Evolutionary conservation across 345 rosid genomes (phyloP).

Genomic region (Nasturtium officinale): DNA sequence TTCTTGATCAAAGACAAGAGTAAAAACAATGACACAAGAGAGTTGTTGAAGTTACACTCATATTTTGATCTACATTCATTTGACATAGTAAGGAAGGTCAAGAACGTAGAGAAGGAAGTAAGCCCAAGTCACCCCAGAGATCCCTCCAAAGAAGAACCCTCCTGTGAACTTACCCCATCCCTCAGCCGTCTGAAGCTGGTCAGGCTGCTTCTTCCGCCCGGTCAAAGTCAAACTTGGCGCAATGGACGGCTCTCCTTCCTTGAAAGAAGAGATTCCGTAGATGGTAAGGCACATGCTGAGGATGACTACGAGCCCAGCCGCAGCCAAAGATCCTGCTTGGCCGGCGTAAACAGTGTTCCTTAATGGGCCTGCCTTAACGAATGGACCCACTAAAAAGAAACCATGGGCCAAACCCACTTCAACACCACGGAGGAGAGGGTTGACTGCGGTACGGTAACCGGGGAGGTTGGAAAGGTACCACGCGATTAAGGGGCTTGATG

Average conservation of each 20-base stretch:
- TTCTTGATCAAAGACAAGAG: conserved; percentile 31
- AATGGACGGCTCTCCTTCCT: conserved; percentile 79
- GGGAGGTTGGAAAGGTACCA: conserved; percentile 98
- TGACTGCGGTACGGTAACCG: conserved; percentile 89
- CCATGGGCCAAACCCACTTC: conserved; percentile 94
- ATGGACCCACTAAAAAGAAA: conserved; percentile 83
- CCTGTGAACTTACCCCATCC: conserved; percentile 94
- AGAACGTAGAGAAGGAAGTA: conserved; percentile 84
- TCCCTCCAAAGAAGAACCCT: conserved; percentile 96
- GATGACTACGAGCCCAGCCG: conserved; percentile 83
- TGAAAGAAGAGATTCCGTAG: conserved; percentile 77
- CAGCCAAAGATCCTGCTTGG: conserved; percentile 78
- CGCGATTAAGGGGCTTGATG: conserved; percentile 90
- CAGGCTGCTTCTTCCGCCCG: conserved; percentile 93
- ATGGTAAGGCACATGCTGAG: conserved; percentile 87
- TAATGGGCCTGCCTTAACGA: conserved; percentile 82
- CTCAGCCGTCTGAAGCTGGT: conserved; percentile 88
- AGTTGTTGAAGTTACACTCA: conserved; percentile 20
- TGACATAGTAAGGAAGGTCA: conserved; percentile 85
- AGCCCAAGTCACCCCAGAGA: conserved; percentile 96
- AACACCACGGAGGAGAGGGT: conserved; percentile 85
- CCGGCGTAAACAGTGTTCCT: conserved; percentile 86
- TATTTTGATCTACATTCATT: conserved; percentile 48
- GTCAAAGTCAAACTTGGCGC: conserved; percentile 86
- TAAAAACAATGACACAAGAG: conserved; percentile 24